A percentile compares a stretch with the other conserved stretches of the same genome.
phyloP scores from a whole-genome alignment of 371 early-diverging fungal genomes.

The Capillidium heterosporum region DNA sequence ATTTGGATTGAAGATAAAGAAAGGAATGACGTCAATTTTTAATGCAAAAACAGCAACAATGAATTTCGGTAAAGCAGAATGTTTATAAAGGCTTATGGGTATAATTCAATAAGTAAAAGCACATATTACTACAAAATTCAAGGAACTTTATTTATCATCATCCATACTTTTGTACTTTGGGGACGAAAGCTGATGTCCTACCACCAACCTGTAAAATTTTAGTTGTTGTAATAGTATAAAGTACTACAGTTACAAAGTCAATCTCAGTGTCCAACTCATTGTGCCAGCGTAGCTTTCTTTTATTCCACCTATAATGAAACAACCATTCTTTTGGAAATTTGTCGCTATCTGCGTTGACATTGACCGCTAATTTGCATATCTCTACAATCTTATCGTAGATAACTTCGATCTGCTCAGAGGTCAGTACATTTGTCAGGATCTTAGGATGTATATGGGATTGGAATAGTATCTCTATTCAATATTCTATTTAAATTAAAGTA shows the following conservation, averaged over 20 bases:
- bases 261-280: constrained; percentile 16
- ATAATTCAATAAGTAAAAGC: no score
- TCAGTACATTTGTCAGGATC: constrained; percentile 24
- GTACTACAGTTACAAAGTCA: constrained; percentile 20
- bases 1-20: no score
- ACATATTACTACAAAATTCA: no score
- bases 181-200: constrained; percentile 19
- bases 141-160: no score
- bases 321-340: constrained; percentile 38
- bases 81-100: no score
- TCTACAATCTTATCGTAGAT: constrained; percentile 19
- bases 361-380: constrained; percentile 24
- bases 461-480: constrained; percentile 22
- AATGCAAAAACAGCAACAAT: no score
- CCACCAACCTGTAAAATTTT: constrained; percentile 13
- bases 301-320: constrained; percentile 37
- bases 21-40: no score
- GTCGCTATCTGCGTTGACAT: constrained; percentile 30
- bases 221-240: background rate
- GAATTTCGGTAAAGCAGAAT: no score
- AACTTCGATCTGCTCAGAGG: constrained; percentile 15
- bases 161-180: constrained; percentile 12
- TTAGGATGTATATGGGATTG: constrained; percentile 38
- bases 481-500: background rate
- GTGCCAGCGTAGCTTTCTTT: constrained; percentile 18